phyloP scores from a whole-genome alignment of 208 protist species.

The Leishmania arabica region DNA sequence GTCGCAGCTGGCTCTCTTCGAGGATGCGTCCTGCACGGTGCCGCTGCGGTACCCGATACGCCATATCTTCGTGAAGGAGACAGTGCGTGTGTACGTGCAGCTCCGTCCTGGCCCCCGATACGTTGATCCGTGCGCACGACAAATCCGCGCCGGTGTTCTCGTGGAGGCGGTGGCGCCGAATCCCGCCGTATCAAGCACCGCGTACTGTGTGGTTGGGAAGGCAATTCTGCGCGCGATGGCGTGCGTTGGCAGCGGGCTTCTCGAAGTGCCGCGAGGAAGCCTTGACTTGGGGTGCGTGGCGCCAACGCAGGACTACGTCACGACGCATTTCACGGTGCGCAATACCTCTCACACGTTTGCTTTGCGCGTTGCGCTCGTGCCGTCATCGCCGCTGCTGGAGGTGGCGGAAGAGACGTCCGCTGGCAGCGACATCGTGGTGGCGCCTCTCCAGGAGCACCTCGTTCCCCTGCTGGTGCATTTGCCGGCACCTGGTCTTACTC shows the following conservation, averaged over 20 bases:
- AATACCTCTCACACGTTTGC: slow-evolving; percentile 76
- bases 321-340: slow-evolving; percentile 39
- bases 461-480: slow-evolving; percentile 58
- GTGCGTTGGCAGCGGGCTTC: slow-evolving; percentile 57
- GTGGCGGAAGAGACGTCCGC: slow-evolving; percentile 26
- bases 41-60: slow-evolving; percentile 62
- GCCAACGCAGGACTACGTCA: slow-evolving; percentile 34
- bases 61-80: slow-evolving; percentile 59
- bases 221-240: slow-evolving; percentile 47
- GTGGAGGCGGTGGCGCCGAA: slow-evolving; percentile 67
- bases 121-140: slow-evolving; percentile 39
- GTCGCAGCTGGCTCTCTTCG: slow-evolving; percentile 72
- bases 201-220: slow-evolving; percentile 51
- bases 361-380: slow-evolving; percentile 40
- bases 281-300: slow-evolving; percentile 61
- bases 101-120: slow-evolving; percentile 62
- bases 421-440: slow-evolving; percentile 36
- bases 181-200: slow-evolving; percentile 31
- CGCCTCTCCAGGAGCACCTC: slow-evolving; percentile 42
- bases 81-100: slow-evolving; percentile 72
- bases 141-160: slow-evolving; percentile 64
- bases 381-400: slow-evolving; percentile 36
- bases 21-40: slow-evolving; percentile 70
- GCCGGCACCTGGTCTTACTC: slow-evolving; percentile 47
- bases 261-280: slow-evolving; percentile 35